phyloP scores from a whole-genome alignment of 1,139 yeast species.

The Pneumocystis canis region DNA sequence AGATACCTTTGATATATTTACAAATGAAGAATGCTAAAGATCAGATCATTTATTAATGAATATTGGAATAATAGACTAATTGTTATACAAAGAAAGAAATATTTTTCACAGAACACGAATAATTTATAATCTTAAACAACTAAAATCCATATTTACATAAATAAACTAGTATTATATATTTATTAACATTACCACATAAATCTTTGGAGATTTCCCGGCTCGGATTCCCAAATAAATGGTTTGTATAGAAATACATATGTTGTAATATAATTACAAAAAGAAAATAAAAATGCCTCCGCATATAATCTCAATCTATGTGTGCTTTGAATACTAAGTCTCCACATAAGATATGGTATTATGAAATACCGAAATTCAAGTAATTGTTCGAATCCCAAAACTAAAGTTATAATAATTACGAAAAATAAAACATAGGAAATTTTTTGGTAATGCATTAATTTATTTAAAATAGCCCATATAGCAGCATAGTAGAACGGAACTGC shows the following conservation, averaged over 20 bases:
- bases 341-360: conserved; percentile 61
- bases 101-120: background rate
- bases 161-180: background rate
- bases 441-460: conserved; percentile 18
- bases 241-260: conserved; percentile 42
- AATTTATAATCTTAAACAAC: background rate
- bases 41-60: background rate
- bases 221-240: conserved; percentile 57
- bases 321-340: conserved; percentile 40
- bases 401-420: conserved; percentile 37
- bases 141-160: background rate
- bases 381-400: conserved; percentile 75
- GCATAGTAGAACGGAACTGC: conserved; percentile 64
- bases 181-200: conserved; percentile 56
- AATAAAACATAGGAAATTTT: conserved; percentile 26
- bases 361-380: conserved; percentile 87
- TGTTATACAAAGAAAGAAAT: background rate
- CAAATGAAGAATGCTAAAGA: background rate
- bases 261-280: conserved; percentile 39
- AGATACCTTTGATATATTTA: background rate
- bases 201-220: conserved; percentile 46
- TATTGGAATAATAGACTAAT: background rate
- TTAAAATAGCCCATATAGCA: conserved; percentile 31
- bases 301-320: conserved; percentile 26
- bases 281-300: conserved; percentile 49